Evolutionary conservation across 768 basidiomycete genomes (phyloP), one percentile per base, ranked within the genome.

Genomic region (Megacollybia marginata): DNA sequence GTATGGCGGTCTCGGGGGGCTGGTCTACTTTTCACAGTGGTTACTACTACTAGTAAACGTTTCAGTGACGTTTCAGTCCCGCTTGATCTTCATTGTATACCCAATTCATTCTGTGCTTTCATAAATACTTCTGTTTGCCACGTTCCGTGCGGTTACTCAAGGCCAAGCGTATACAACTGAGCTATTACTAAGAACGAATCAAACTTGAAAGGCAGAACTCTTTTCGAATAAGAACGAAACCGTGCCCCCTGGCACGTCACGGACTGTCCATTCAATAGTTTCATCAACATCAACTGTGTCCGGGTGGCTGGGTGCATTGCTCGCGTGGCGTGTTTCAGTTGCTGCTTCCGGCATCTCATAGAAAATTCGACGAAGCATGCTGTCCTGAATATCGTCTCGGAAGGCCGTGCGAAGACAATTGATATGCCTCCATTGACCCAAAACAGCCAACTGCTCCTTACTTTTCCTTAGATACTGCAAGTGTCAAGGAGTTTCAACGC

Each of bases 351-450:
- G 49, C 13, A 19, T 15, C 18, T 35, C 44, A 49, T 58, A 72
- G 43, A 73, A 61, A 19, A 88, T 66, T 46, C 66, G 71, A 8
- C 75, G 77, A 18, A 92, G 72, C 46, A 89, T 67, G 20, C 75
- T 72, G 62, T 92, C 90, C 44, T 81, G 76, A 45, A 92, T 71
- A 13, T 73, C 64, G 18, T 78, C 71, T 42, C 62, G 59, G 1
- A 74, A 67, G 13, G 65, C 61, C 5, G 66, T 56, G 42, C 66
- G 69, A 16, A 88, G 66, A 59, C 89, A 88, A 60, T 91, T 80
- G 63, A 92, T 78, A 59, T 95, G 92, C 19, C 76, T 83, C 91
- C 92, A 95, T 59, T 88, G 80, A 42, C 80, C 78, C 32, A 95
- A 74, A 4, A 83, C 74, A 5, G 85, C 82, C 34, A 94, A 74